Evolutionary conservation across 2,329 filamentous ascomycete species (phyloP).

Genomic region (Hypoxylon sp.): DNA sequence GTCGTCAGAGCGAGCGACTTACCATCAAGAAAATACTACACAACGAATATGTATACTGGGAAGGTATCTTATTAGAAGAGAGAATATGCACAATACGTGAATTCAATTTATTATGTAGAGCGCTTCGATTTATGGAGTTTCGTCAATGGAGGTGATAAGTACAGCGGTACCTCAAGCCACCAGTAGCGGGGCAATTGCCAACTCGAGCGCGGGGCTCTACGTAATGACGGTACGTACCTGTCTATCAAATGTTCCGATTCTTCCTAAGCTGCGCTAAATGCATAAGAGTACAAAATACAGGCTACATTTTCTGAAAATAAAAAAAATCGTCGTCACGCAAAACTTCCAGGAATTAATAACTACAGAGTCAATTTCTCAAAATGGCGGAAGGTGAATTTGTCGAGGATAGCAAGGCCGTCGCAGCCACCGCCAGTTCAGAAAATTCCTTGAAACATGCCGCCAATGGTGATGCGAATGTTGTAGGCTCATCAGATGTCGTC

Average conservation of each 20-base stretch:
- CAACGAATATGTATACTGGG: background rate
- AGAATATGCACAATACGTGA: background rate
- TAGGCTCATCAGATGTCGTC: slow-evolving; percentile 36
- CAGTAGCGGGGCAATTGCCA: slow-evolving; percentile 26
- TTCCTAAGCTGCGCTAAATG: background rate
- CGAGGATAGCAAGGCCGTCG: slow-evolving; percentile 9
- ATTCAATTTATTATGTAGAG: background rate
- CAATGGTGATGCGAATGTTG: slow-evolving; percentile 29
- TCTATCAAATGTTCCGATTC: background rate
- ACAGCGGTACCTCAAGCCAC: background rate
- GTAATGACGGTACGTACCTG: slow-evolving; percentile 13
- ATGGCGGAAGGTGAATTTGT: slow-evolving; percentile 17
- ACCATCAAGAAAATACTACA: background rate
- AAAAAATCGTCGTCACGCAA: slow-evolving; percentile 28
- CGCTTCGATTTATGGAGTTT: background rate
- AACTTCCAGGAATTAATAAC: slow-evolving; percentile 14
- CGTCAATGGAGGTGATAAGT: background rate
- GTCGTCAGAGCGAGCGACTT: background rate
- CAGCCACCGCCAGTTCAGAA: slow-evolving; percentile 2
- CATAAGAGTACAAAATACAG: slow-evolving; percentile 11
- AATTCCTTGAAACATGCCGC: slow-evolving; percentile 29
- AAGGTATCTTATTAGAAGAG: background rate
- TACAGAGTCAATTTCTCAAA: slow-evolving; percentile 2
- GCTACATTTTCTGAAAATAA: slow-evolving; percentile 5
- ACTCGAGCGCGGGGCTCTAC: slow-evolving; percentile 28